Percentiles rank a stretch among this genome's conserved stretches.
phyloP scores from a whole-genome alignment of 108 stramenopile species.

The Skeletonema marinoi region DNA sequence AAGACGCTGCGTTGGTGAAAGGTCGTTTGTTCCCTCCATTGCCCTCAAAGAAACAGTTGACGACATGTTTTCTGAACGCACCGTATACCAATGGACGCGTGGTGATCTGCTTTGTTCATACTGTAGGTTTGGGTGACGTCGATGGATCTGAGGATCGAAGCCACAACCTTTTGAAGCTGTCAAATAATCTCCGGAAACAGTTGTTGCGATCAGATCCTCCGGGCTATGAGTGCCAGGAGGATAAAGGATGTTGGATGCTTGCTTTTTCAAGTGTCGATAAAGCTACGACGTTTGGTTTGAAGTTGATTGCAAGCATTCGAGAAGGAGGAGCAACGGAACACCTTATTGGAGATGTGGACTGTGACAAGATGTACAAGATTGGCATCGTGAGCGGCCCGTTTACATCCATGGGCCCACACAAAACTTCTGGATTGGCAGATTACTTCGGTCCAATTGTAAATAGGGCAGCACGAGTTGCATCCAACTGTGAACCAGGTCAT shows the following conservation, averaged over 20 bases:
- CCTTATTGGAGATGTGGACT: slow-evolving; percentile 18
- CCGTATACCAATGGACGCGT: slow-evolving; percentile 44
- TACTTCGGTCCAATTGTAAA: slow-evolving; percentile 46
- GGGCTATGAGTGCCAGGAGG: slow-evolving; percentile 45
- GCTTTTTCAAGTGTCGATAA: slow-evolving; percentile 29
- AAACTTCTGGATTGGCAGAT: slow-evolving; percentile 30
- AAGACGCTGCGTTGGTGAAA: slow-evolving; percentile 14
- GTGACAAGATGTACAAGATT: slow-evolving; percentile 27
- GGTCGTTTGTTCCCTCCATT: slow-evolving; percentile 40
- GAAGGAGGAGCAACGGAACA: slow-evolving; percentile 3
- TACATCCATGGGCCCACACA: slow-evolving; percentile 40
- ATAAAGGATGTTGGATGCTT: slow-evolving; percentile 41
- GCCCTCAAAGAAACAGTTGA: slow-evolving; percentile 30
- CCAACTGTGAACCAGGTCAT: slow-evolving; percentile 22
- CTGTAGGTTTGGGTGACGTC: slow-evolving; percentile 23
- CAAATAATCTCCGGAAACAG: slow-evolving; percentile 27
- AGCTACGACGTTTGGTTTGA: slow-evolving; percentile 38
- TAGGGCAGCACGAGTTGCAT: slow-evolving; percentile 25
- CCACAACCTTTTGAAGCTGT: slow-evolving; percentile 15
- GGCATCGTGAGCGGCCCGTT: slow-evolving; percentile 35
- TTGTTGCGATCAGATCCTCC: slow-evolving; percentile 21
- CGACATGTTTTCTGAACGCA: slow-evolving; percentile 41
- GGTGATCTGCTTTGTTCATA: slow-evolving; percentile 39
- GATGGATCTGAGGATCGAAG: background rate
- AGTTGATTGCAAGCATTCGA: slow-evolving; percentile 21